Evolutionary conservation across 495 filamentous ascomycete species (phyloP).

Genomic region (Parachaetomium inaequale): DNA sequence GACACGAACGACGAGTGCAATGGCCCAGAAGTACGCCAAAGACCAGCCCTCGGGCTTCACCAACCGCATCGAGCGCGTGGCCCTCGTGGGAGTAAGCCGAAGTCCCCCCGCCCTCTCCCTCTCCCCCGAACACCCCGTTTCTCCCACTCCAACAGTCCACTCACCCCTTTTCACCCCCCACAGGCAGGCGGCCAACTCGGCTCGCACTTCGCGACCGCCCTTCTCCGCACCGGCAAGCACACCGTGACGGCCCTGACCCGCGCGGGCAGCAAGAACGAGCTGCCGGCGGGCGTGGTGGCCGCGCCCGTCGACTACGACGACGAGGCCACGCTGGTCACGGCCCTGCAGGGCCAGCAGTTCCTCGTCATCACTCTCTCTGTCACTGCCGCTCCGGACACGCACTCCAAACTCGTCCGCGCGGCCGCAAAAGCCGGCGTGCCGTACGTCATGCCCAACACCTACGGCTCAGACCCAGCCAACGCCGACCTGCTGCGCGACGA

Average conservation of each 20-base stretch:
- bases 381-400: constrained; percentile 28
- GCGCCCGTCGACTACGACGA: not conserved
- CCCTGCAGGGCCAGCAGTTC: not conserved
- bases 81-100: not conserved
- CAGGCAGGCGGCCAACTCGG: constrained; percentile 1
- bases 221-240: not conserved
- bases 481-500: constrained; percentile 30
- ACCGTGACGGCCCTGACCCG: not conserved
- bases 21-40: not conserved
- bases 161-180: not conserved
- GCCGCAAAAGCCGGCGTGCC: constrained; percentile 58
- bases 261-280: not conserved
- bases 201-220: not conserved
- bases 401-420: constrained; percentile 52
- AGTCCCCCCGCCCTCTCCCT: not conserved
- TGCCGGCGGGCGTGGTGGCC: not conserved
- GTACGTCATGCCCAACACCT: constrained; percentile 62
- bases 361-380: constrained; percentile 56
- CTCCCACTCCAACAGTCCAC: not conserved
- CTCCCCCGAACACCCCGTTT: not conserved
- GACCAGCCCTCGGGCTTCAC: not conserved
- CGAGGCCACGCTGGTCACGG: not conserved
- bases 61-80: constrained; percentile 1
- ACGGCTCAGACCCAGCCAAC: constrained; percentile 34
- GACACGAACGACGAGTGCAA: not conserved